Evolutionary conservation across 192 early-diverging fungal genomes (phyloP).

Genomic region (Coemansia nantahalensis): DNA sequence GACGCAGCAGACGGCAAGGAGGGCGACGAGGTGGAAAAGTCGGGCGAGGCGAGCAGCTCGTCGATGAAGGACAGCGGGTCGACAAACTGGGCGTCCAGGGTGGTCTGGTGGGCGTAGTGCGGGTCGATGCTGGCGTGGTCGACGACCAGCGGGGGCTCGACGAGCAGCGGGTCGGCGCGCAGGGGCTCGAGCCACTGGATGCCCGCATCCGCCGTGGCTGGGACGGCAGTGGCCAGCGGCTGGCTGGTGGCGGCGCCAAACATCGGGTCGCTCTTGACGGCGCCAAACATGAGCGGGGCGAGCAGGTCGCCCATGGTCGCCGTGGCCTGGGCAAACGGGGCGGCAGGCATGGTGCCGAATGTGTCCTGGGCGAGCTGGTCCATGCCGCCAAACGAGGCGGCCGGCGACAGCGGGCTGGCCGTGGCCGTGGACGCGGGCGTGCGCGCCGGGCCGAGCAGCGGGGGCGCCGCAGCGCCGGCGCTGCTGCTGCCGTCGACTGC

Average conservation of each 20-base stretch:
- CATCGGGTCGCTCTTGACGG: conserved; percentile 47
- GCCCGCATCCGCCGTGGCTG: background rate
- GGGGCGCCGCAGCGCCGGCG: background rate
- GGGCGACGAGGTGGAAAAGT: conserved; percentile 13
- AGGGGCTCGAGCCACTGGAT: conserved; percentile 1
- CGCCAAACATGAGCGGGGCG: conserved; percentile 12
- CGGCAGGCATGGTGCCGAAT: conserved; percentile 17
- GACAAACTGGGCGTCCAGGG: conserved; percentile 29
- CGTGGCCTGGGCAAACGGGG: background rate
- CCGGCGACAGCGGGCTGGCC: conserved; percentile 17
- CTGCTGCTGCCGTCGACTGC: background rate
- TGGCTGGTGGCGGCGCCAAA: conserved; percentile 15
- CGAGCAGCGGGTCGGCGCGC: conserved; percentile 18
- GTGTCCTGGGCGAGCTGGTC: conserved; percentile 50
- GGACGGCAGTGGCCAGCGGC: background rate
- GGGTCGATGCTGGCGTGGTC: conserved; percentile 33
- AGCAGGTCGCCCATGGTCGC: conserved; percentile 26
- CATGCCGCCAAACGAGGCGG: conserved; percentile 18
- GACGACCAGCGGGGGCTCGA: conserved; percentile 37
- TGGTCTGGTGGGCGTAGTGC: conserved; percentile 15
- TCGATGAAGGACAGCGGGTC: conserved; percentile 48
- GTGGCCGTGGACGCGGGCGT: conserved; percentile 7
- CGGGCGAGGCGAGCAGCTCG: conserved; percentile 38
- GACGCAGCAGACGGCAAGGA: background rate
- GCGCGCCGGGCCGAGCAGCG: background rate